phyloP scores from a whole-genome alignment of 495 filamentous ascomycete genomes.

The Lichenothelia convexa region DNA sequence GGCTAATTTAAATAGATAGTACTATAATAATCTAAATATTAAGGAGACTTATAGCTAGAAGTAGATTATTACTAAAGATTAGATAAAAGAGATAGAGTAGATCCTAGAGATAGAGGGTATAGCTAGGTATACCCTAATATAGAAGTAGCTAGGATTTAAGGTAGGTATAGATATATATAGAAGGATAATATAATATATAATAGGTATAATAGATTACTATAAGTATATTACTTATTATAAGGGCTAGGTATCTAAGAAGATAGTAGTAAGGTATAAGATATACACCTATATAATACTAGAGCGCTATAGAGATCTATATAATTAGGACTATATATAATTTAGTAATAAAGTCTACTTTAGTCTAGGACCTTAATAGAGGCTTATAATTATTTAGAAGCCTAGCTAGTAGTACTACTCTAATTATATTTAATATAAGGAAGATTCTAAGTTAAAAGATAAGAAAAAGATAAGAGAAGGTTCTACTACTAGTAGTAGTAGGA shows the following conservation, averaged over 20 bases:
- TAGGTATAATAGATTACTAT: conserved; percentile 5
- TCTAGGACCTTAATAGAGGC: conserved; percentile 1
- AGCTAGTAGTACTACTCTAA: conserved; percentile 5
- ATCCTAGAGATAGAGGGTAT: neutral
- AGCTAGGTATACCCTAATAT: neutral
- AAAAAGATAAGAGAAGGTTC: conserved; percentile 7
- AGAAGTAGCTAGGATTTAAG: neutral
- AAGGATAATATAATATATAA: neutral
- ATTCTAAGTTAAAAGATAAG: conserved; percentile 1
- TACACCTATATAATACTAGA: neutral
- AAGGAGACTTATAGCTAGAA: neutral
- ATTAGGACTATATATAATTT: conserved; percentile 5
- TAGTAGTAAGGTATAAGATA: neutral
- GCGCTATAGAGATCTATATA: neutral
- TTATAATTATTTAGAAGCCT: conserved; percentile 7
- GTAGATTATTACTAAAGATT: neutral
- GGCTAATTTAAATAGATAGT: neutral
- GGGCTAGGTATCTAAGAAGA: conserved; percentile 2
- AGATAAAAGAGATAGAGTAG: neutral
- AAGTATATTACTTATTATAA: conserved; percentile 6
- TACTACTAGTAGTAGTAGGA: conserved; percentile 4
- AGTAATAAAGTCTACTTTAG: conserved; percentile 1
- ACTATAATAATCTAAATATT: neutral
- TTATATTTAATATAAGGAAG: conserved; percentile 5
- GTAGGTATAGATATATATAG: neutral